These are phyloP conservation scores for Trichosporon sp. DNA, from an alignment of 1,284 basidiomycete genomes.

Conservation along the genomic window DNA sequence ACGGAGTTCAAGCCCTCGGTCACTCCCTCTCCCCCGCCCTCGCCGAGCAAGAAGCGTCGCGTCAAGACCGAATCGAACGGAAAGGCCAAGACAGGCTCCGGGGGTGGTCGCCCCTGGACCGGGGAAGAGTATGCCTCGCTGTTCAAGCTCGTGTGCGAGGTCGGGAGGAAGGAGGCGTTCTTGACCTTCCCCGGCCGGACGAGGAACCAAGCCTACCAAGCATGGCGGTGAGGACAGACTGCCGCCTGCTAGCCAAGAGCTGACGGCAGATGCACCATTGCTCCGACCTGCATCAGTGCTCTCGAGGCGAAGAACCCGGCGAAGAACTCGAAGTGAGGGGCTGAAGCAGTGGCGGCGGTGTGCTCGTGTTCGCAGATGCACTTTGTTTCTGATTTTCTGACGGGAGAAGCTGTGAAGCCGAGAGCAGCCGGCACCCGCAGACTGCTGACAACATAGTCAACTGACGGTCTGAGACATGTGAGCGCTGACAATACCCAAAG, in stretches of 20 bases:
- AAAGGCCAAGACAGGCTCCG: background rate
- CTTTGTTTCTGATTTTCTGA: no score
- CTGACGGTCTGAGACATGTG: background rate
- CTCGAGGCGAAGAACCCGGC: background rate
- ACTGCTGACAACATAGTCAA: no score
- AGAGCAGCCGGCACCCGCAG: no score
- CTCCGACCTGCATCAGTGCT: background rate
- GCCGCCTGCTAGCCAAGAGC: background rate
- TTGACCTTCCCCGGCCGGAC: constrained; percentile 11
- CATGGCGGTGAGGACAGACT: constrained; percentile 18
- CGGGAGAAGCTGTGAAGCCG: no score
- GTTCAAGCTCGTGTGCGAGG: constrained; percentile 6
- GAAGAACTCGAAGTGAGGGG: no score
- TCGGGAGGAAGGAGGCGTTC: background rate
- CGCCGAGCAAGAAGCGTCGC: background rate
- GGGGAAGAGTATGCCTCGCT: constrained; percentile 7
- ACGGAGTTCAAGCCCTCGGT: background rate
- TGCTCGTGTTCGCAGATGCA: no score
- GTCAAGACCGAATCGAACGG: background rate
- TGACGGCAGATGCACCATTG: background rate
- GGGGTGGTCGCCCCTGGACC: background rate
- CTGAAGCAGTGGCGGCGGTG: no score
- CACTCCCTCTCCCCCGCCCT: background rate
- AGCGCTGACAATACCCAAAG: background rate
- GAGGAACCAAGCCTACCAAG: constrained; percentile 9